Evolutionary conservation across 805 yeast species (phyloP), one percentile per base, ranked within the genome.

Genomic region (Kodamaea kaohsiungensis): DNA sequence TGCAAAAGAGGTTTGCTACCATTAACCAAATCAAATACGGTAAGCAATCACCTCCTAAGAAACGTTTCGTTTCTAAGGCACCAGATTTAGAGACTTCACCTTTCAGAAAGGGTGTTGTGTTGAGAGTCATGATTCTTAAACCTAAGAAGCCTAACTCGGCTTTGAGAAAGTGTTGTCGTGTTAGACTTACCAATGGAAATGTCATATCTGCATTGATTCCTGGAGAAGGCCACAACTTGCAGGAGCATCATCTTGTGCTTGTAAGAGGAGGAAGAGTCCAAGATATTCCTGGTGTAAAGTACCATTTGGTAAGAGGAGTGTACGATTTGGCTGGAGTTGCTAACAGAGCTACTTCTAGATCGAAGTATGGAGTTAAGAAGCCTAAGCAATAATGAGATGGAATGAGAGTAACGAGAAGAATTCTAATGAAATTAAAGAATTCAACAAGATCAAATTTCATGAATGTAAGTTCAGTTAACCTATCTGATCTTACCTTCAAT

Each of bases 91-190:
- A 86, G 4, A 70, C 71, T n/a, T 83, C 87, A 60, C 99, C 99
- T 1, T 88, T 91, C 64, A 85, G 86, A 62, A 91, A 92, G 62
- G 99, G 98, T 39, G 98, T 95, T 4, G 96, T 95, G 9, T 76
- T 92, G 49, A 83, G 97, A 69, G 96, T 95, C 30, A 89, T 93
- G 95, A 90, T 92, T 52, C 79, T 92, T 61, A 95, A 95, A 72
- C 99, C 99, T 46, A 95, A 95, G 78, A 95, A 95, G 70, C 99
- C 99, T 37, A 95, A 95, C 77, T 93, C 98, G 45, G 98, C 99
- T 16, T 93, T 92, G 75, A 84, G 99, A 75, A 95, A 95, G 71
- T 97, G 96, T 47, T 91, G 96, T 59, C 88, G 98, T 77, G 98
- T 95, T 18, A 83, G 96, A 72, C 79, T 95, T 57, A 83, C 96